Evolutionary conservation across 1,139 yeast species (phyloP).

Genomic region (Candida gigantensis): DNA sequence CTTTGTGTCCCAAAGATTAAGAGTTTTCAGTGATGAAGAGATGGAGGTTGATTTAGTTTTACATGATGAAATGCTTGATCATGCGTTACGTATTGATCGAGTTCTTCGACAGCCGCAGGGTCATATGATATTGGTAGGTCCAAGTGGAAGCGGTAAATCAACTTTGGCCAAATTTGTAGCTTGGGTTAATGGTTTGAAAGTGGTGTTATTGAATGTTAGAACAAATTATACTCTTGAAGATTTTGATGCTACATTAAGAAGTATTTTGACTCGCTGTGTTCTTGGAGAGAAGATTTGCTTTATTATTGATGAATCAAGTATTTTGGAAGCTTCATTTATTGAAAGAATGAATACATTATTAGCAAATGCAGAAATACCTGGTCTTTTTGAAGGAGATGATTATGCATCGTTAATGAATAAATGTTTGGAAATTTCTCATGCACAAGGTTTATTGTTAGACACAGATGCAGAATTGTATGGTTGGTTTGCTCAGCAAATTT

Average conservation of each 20-base stretch:
- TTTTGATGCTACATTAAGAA: constrained; percentile 67
- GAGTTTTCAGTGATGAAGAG: constrained; percentile 78
- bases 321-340: constrained; percentile 74
- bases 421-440: constrained; percentile 60
- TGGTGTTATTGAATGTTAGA: constrained; percentile 60
- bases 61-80: constrained; percentile 73
- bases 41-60: constrained; percentile 61
- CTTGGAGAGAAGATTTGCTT: constrained; percentile 69
- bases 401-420: constrained; percentile 51
- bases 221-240: constrained; percentile 57
- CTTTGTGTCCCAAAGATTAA: constrained; percentile 66
- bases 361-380: constrained; percentile 93
- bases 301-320: constrained; percentile 77
- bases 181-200: constrained; percentile 82
- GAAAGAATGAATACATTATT: constrained; percentile 90
- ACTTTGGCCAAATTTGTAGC: constrained; percentile 80
- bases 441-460: constrained; percentile 65
- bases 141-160: constrained; percentile 80
- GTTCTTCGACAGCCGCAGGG: constrained; percentile 87
- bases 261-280: constrained; percentile 47
- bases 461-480: constrained; percentile 68
- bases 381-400: constrained; percentile 81
- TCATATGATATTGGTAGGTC: constrained; percentile 86
- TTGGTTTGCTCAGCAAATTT: constrained; percentile 74
- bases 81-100: constrained; percentile 76